Evolutionary conservation across 2,329 filamentous ascomycete species (phyloP).

Genomic region (Fusarium acutatum): DNA sequence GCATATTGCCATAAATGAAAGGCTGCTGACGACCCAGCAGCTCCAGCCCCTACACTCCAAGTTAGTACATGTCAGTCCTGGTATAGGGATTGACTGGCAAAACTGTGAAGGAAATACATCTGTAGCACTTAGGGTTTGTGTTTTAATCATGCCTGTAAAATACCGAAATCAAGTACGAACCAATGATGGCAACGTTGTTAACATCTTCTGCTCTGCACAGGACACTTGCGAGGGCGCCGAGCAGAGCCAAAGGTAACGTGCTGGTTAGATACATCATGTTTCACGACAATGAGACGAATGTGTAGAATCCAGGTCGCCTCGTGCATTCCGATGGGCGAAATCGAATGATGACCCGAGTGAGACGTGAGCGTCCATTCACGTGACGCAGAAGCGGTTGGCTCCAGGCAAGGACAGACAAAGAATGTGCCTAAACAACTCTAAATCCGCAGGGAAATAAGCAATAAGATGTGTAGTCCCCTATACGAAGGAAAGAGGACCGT

Average conservation of each 20-base stretch:
- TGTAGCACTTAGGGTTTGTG: background rate
- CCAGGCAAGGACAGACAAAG: background rate
- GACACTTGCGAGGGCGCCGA: conserved; percentile 24
- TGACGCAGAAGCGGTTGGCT: background rate
- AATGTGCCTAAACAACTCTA: background rate
- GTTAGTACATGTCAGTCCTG: conserved; percentile 6
- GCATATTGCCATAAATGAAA: conserved; percentile 83
- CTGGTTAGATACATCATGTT: conserved; percentile 28
- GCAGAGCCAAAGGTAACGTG: conserved; percentile 24
- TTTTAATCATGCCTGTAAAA: background rate
- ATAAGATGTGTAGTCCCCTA: background rate
- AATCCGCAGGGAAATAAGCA: background rate
- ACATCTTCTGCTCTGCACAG: conserved; percentile 25
- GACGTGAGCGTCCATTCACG: background rate
- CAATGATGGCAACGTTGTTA: conserved; percentile 50
- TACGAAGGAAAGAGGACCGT: background rate
- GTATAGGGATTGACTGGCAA: background rate
- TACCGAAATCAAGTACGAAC: conserved; percentile 37
- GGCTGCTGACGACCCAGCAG: conserved; percentile 86
- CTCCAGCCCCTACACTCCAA: conserved; percentile 76
- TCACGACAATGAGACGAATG: background rate
- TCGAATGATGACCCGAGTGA: background rate
- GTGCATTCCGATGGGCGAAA: background rate
- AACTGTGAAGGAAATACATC: background rate
- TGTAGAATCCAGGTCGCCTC: background rate